These are phyloP conservation scores for Mycena polygramma DNA, from an alignment of 768 basidiomycete genomes.

Conservation along the genomic window DNA sequence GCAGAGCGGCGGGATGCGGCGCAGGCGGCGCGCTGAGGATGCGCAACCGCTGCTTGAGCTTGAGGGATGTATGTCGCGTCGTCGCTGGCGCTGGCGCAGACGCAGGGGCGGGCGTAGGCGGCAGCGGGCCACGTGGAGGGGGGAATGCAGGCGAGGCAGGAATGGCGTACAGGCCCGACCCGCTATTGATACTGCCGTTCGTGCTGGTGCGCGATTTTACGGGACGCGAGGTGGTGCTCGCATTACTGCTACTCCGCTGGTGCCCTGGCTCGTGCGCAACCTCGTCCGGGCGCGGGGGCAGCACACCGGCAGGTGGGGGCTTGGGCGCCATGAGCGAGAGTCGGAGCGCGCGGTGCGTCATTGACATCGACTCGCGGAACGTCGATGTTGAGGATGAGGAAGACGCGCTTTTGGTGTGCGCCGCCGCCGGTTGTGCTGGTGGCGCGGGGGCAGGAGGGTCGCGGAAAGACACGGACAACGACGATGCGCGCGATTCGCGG, in stretches of 20 bases:
- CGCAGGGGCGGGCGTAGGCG: slow-evolving; percentile 50
- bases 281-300: slow-evolving; percentile 81
- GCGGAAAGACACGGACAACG: slow-evolving; percentile 28
- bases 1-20: slow-evolving; percentile 42
- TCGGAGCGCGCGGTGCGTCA: slow-evolving; percentile 66
- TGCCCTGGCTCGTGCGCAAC: slow-evolving; percentile 43
- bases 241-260: slow-evolving; percentile 43
- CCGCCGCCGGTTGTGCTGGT: slow-evolving; percentile 37
- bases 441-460: slow-evolving; percentile 30
- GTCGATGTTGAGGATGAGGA: slow-evolving; percentile 40
- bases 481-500: slow-evolving; percentile 27
- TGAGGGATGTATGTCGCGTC: slow-evolving; percentile 60
- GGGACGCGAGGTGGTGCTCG: slow-evolving; percentile 13
- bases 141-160: slow-evolving; percentile 62
- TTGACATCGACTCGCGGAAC: slow-evolving; percentile 67
- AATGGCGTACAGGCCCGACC: slow-evolving; percentile 53
- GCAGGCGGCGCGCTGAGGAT: slow-evolving; percentile 73
- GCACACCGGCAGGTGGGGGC: slow-evolving; percentile 68
- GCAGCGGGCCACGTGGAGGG: slow-evolving; percentile 60
- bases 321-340: slow-evolving; percentile 74
- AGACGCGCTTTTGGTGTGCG: slow-evolving; percentile 41
- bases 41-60: slow-evolving; percentile 74
- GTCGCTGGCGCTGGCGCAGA: slow-evolving; percentile 40
- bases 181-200: not conserved
- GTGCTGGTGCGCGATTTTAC: not conserved